These are phyloP conservation scores for Paramecium primaurelia DNA, from an alignment of 73 alveolate genomes.

Conservation along the genomic window DNA sequence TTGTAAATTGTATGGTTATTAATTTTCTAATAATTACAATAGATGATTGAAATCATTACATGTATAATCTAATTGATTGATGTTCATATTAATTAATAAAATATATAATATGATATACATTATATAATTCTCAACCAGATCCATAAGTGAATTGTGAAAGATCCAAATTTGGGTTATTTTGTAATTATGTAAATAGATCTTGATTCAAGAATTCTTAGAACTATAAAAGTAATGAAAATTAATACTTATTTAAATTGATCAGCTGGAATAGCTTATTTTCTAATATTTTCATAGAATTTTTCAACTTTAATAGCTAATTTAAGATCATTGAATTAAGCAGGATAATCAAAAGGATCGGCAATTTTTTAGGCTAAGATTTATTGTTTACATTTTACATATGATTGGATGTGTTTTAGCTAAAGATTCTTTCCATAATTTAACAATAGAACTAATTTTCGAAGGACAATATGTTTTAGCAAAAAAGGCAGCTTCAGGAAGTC, in stretches of 20 bases:
- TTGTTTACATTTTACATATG: neutral
- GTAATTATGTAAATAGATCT: neutral
- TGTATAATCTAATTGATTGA: neutral
- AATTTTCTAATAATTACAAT: neutral
- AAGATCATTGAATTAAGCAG: conserved; percentile 48
- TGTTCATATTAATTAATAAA: neutral
- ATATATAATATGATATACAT: neutral
- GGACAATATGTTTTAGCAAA: conserved; percentile 96
- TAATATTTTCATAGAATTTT: neutral
- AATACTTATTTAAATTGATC: neutral
- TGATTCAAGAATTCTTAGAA: neutral
- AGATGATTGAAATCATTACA: neutral
- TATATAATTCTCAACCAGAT: neutral
- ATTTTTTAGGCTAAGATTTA: conserved; percentile 43
- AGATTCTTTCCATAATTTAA: conserved; percentile 82
- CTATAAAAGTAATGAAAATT: neutral
- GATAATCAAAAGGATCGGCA: conserved; percentile 64
- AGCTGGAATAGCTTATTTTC: neutral
- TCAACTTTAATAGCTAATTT: conserved; percentile 59
- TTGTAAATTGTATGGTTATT: neutral
- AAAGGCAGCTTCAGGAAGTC: conserved; percentile 95
- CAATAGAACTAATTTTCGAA: conserved; percentile 70
- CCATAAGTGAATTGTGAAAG: neutral
- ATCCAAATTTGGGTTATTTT: neutral
- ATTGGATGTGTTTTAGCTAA: conserved; percentile 63